A percentile compares a stretch with the other conserved stretches of the same genome.
These are phyloP conservation scores for Ochetophila trinervis DNA, from an alignment of 306 rosid genomes.

Conservation along the genomic window DNA sequence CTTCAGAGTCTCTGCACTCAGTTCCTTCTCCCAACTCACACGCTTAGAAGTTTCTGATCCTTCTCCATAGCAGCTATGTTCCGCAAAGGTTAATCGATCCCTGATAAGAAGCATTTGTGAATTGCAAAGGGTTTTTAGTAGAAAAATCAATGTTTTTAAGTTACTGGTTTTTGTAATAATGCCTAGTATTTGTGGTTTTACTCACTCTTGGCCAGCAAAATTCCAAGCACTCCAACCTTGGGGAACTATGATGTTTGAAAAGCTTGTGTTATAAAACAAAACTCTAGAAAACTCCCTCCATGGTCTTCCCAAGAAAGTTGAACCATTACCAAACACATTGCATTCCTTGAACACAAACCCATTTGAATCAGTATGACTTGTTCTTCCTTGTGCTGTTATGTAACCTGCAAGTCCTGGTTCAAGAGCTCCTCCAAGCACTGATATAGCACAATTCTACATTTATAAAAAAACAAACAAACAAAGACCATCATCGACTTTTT, in stretches of 20 bases:
- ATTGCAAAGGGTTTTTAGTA: no score
- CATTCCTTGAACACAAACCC: constrained; percentile 77
- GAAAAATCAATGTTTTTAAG: not conserved
- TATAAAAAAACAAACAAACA: not conserved
- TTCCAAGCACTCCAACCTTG: constrained; percentile 63
- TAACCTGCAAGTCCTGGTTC: constrained; percentile 36
- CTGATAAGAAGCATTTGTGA: no score
- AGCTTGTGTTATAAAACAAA: constrained; percentile 45
- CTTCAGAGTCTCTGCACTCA: constrained; percentile 18
- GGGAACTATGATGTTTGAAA: constrained; percentile 47
- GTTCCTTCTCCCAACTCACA: constrained; percentile 55
- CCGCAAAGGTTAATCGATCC: constrained; percentile 42
- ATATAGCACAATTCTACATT: constrained; percentile 50
- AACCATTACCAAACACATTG: constrained; percentile 46
- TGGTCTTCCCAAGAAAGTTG: constrained; percentile 70
- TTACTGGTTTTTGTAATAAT: not conserved
- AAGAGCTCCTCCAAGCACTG: constrained; percentile 37
- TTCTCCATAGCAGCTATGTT: constrained; percentile 48
- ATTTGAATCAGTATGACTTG: constrained; percentile 30
- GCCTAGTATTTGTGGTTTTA: not conserved
- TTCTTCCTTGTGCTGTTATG: constrained; percentile 83
- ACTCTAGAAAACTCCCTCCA: constrained; percentile 78
- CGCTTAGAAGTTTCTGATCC: constrained; percentile 42
- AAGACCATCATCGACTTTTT: not conserved
- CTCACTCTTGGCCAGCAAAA: constrained; percentile 38